Percentiles rank a stretch among this genome's conserved stretches.
These are phyloP conservation scores for Ophiostoma sp. DNA, from an alignment of 2,329 filamentous ascomycete genomes.

Conservation along the genomic window DNA sequence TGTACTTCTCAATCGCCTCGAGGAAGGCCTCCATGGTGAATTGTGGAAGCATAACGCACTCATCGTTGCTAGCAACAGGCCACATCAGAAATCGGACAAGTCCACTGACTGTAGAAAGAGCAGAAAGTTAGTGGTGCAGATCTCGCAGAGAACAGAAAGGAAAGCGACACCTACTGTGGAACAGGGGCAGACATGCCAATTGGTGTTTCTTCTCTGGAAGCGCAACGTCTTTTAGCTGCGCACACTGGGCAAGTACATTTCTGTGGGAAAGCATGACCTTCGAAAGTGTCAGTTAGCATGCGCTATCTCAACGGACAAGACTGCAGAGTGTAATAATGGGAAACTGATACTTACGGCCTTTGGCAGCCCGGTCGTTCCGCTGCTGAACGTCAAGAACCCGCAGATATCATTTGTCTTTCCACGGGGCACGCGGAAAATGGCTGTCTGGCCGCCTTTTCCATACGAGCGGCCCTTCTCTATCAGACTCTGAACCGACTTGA, in stretches of 20 bases:
- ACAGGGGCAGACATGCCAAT: not conserved
- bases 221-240: not conserved
- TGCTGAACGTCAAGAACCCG: not conserved
- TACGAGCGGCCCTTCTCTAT: not conserved
- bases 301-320: too few relatives aligned
- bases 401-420: not conserved
- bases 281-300: too few relatives aligned
- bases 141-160: too few relatives aligned
- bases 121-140: not conserved
- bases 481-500: not conserved
- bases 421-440: slow-evolving; percentile 7
- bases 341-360: slow-evolving; percentile 52
- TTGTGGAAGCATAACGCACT: not conserved
- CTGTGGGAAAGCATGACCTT: slow-evolving; percentile 54
- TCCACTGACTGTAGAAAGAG: not conserved
- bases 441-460: not conserved
- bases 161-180: not conserved
- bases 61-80: not conserved
- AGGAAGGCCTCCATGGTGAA: not conserved
- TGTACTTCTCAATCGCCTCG: not conserved
- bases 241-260: slow-evolving; percentile 40
- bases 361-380: slow-evolving; percentile 60
- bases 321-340: too few relatives aligned
- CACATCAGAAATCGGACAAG: not conserved
- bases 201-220: not conserved